Conservation (phyloP, 306 rosid genomes). For the Corylus avellana region DNA sequence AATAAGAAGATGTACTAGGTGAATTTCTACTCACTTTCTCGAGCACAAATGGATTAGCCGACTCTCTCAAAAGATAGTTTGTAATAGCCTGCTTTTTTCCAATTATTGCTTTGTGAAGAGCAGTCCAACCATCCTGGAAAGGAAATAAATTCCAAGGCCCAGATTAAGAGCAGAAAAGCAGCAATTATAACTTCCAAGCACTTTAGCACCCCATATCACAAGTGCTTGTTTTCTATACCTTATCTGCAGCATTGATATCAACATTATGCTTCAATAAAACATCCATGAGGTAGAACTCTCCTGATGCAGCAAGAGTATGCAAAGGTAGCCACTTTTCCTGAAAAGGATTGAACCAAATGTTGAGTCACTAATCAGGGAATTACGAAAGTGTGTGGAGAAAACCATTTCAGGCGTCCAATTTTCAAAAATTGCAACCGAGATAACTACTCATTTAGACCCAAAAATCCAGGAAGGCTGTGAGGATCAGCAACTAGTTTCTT, state of each 20-base stretch:
- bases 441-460: neutral
- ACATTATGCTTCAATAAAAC: conserved; percentile 70
- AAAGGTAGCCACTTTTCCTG: conserved; percentile 89
- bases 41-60: conserved; percentile 76
- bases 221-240: conserved; percentile 47
- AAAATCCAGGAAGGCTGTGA: conserved; percentile 1
- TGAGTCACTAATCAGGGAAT: neutral
- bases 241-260: conserved; percentile 78
- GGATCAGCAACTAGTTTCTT: conserved; percentile 3
- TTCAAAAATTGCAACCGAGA: neutral
- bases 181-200: neutral
- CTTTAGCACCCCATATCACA: neutral
- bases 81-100: conserved; percentile 81
- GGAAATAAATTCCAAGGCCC: conserved; percentile 18
- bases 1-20: neutral
- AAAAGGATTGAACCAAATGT: conserved; percentile 28
- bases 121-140: conserved; percentile 80
- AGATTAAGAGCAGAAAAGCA: conserved; percentile 4
- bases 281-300: conserved; percentile 74
- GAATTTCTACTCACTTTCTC: conserved; percentile 68
- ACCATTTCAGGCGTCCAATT: neutral
- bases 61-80: conserved; percentile 78
- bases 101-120: conserved; percentile 78
- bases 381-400: neutral
- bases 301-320: conserved; percentile 80